phyloP scores from a whole-genome alignment of 164 flowering plant species.

The Aristolochia californica region DNA sequence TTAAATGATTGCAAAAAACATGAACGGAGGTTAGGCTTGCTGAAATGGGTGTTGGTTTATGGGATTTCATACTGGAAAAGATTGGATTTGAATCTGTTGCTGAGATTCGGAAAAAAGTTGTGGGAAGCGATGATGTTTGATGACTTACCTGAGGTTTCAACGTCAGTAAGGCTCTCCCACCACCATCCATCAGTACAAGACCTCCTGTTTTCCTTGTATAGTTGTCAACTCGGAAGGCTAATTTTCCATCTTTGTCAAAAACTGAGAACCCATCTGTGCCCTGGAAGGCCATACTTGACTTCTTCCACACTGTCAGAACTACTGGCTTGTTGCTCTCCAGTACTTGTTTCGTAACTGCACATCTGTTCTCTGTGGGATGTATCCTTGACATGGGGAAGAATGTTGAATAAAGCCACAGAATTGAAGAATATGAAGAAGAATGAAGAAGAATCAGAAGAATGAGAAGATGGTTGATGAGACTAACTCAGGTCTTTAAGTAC shows the following conservation, averaged over 20 bases:
- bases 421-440: background rate
- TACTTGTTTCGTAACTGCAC: background rate
- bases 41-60: too few relatives aligned
- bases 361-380: conserved; percentile 21
- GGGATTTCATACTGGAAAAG: too few relatives aligned
- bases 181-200: conserved; percentile 52
- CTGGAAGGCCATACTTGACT: conserved; percentile 57
- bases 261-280: conserved; percentile 66
- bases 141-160: conserved; percentile 41
- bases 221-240: conserved; percentile 53
- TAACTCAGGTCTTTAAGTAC: background rate
- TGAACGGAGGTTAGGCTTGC: too few relatives aligned
- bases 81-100: too few relatives aligned
- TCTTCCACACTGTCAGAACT: conserved; percentile 56
- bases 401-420: background rate
- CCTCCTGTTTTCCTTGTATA: conserved; percentile 38
- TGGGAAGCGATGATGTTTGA: background rate
- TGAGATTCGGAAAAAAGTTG: background rate
- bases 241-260: conserved; percentile 30
- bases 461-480: background rate
- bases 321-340: conserved; percentile 5
- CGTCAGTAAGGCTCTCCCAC: conserved; percentile 38
- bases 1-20: too few relatives aligned
- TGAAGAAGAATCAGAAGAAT: conserved; percentile 1
- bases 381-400: conserved; percentile 22